Evolutionary conservation across 1,139 yeast genomes (phyloP).

Genomic region (Saccharomyces uvarum): DNA sequence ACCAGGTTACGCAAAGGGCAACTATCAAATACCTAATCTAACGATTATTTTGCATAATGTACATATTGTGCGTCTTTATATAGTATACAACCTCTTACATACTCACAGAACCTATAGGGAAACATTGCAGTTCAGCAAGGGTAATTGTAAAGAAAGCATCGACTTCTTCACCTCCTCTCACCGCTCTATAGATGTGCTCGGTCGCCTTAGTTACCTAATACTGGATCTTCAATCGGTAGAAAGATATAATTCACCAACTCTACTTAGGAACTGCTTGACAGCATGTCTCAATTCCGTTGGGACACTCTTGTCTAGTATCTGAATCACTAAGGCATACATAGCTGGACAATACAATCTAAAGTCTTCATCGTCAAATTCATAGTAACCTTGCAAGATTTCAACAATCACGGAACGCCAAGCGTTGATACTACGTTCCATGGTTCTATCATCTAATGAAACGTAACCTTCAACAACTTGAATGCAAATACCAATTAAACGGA

Average conservation of each 20-base stretch:
- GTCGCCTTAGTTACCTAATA: neutral
- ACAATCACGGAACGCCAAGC: conserved; percentile 92
- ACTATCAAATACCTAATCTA: neutral
- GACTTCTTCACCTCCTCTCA: neutral
- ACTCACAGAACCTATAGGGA: neutral
- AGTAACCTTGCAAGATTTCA: conserved; percentile 75
- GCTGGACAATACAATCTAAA: conserved; percentile 55
- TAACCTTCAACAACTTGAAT: conserved; percentile 62
- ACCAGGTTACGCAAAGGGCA: neutral
- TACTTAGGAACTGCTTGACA: conserved; percentile 53
- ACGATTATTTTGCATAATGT: neutral
- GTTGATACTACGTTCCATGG: conserved; percentile 69
- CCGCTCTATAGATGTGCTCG: neutral
- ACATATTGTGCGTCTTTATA: neutral
- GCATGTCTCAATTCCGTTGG: conserved; percentile 64
- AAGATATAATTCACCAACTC: conserved; percentile 60
- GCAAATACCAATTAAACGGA: conserved; percentile 62
- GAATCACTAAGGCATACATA: conserved; percentile 62
- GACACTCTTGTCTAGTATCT: conserved; percentile 60
- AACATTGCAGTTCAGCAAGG: neutral
- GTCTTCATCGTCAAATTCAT: conserved; percentile 68
- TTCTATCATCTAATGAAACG: conserved; percentile 61
- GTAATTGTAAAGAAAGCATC: neutral
- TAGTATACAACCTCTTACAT: neutral
- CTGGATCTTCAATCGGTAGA: neutral